These are phyloP conservation scores for Orbilia ellipsospora DNA, from an alignment of 2,329 filamentous ascomycete genomes.

Conservation along the genomic window DNA sequence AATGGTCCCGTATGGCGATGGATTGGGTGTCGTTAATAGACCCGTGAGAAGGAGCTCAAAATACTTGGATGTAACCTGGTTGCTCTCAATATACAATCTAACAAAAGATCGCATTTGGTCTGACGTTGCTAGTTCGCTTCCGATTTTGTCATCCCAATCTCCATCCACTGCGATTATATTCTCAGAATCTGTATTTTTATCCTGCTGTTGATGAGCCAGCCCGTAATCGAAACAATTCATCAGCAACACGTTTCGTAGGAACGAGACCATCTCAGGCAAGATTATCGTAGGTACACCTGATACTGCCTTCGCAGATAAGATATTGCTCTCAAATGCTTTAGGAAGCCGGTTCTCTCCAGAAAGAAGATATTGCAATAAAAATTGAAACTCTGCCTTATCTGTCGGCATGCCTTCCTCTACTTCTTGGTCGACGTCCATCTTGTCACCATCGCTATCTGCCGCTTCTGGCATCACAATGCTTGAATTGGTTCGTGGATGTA, in stretches of 20 bases:
- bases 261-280: constrained; percentile 44
- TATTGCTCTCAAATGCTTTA: constrained; percentile 59
- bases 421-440: constrained; percentile 57
- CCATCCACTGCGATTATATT: constrained; percentile 72
- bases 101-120: constrained; percentile 55
- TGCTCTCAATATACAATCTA: constrained; percentile 32
- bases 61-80: constrained; percentile 23
- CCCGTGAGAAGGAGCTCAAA: constrained; percentile 34
- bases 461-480: constrained; percentile 30
- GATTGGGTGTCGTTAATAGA: constrained; percentile 26
- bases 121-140: constrained; percentile 77
- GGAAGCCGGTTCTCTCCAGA: constrained; percentile 60
- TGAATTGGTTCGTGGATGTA: constrained; percentile 65
- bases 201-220: not conserved
- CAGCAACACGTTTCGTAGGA: constrained; percentile 45
- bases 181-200: constrained; percentile 62
- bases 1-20: constrained; percentile 32
- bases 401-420: constrained; percentile 12
- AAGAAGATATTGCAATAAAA: constrained; percentile 65
- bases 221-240: constrained; percentile 39
- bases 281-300: constrained; percentile 56
- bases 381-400: constrained; percentile 64
- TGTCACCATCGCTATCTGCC: not conserved
- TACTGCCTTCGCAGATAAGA: constrained; percentile 11
- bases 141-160: constrained; percentile 85